Evolutionary conservation across 2,329 filamentous ascomycete species (phyloP), one percentile per base, ranked within the genome.

Genomic region (Bertia moriformis): DNA sequence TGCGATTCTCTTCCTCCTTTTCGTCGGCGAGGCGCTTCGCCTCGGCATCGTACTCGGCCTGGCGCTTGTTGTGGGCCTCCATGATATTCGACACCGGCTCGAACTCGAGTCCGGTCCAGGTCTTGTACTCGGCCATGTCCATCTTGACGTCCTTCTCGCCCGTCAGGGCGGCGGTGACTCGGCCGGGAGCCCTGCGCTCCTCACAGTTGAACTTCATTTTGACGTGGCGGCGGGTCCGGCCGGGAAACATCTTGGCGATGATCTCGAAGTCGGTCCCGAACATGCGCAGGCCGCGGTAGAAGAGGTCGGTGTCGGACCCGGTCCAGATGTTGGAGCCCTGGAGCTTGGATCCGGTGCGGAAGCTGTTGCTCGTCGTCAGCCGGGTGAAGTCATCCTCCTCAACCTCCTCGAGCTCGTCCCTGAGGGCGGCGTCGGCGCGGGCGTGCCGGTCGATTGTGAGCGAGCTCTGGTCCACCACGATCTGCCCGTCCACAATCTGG

Each of bases 191-290:
- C 39, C 73, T 63, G 22, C 73, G 67, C 58, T 91, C 84, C 58
- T 91, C 85, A 43, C 79, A 77, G 49, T 79, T 83, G 60, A 85
- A 91, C 54, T 91, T 91, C 46, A 80, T 69, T 61, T 89, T 89
- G 59, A 91, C 70, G 54, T 83, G 75, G 20, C 78, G 71, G 14
- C 85, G 70, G 43, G 72, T 81, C 50, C 80, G 77, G 45, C 72
- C 70, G 1, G 76, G 72, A 50, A 93, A 88, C 69, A 87, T 76
- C 48, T 74, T 73, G 42, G 73, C 70, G 48, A 93, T 87, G 59
- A 84, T 83, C 53, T 79, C 71, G 52, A 91, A 93, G 53, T 89
- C 83, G 1, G 83, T 89, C 41, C 85, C 85, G 51, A 86, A 88
- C 67, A 80, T 82, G 41, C 67, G 62, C 2, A 93, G 65, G 1